Percentiles rank a stretch among this genome's conserved stretches.
Conservation (phyloP, 148 eudicot genomes). For the Agrostemma githago region DNA sequence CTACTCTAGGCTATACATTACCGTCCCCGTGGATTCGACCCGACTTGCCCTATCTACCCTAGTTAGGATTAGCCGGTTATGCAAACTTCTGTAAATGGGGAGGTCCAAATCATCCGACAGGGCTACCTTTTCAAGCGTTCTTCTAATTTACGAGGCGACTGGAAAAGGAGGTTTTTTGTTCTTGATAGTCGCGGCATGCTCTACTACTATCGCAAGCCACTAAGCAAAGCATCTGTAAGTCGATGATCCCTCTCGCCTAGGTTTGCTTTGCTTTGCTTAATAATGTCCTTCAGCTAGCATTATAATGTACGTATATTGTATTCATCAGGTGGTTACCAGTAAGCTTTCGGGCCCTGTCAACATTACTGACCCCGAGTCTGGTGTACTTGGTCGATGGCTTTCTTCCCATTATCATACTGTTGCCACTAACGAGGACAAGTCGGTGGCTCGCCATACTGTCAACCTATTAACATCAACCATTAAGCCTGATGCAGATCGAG, state of each 20-base stretch:
- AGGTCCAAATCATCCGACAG: conserved; percentile 93
- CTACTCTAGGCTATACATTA: no score
- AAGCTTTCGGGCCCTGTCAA: conserved; percentile 23
- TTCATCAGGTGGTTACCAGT: conserved; percentile 24
- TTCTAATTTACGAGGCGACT: conserved; percentile 88
- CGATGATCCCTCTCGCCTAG: no score
- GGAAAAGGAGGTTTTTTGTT: conserved; percentile 94
- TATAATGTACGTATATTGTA: conserved; percentile 3
- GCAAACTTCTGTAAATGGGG: conserved; percentile 79
- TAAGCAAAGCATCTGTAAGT: conserved; percentile 70
- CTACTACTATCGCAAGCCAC: conserved; percentile 91
- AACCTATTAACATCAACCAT: conserved; percentile 86
- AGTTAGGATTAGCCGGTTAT: no score
- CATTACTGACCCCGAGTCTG: conserved; percentile 64
- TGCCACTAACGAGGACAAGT: conserved; percentile 58
- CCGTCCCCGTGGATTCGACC: no score
- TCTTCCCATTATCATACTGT: conserved; percentile 72
- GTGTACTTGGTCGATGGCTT: conserved; percentile 81
- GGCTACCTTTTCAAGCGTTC: conserved; percentile 96
- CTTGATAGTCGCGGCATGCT: conserved; percentile 95
- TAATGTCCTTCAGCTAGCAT: no score
- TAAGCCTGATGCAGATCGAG: conserved; percentile 58
- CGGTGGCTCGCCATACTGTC: conserved; percentile 90
- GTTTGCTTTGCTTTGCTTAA: no score
- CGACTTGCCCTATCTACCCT: no score